Percentiles rank a stretch among this genome's conserved stretches.
Evolutionary conservation across 192 early-diverging fungal genomes (phyloP).

Genomic region (Coemansia umbellata): DNA sequence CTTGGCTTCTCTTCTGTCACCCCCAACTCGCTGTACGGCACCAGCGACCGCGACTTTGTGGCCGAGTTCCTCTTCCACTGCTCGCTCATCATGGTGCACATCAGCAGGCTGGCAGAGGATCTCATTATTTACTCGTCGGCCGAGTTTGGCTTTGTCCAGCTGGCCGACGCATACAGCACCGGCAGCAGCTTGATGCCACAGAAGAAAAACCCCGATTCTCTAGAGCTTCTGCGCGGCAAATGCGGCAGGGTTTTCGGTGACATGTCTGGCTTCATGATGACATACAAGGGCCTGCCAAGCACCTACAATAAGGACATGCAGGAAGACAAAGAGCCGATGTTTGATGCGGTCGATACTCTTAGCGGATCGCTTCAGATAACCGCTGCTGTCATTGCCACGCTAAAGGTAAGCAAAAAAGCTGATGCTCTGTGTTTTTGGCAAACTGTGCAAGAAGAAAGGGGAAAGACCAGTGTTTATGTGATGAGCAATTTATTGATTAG

Average conservation of each 20-base stretch:
- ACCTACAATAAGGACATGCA: conserved; percentile 99
- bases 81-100: conserved; percentile 88
- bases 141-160: conserved; percentile 91
- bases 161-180: conserved; percentile 98
- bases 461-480: too few relatives aligned
- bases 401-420: conserved; percentile 62
- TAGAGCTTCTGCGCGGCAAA: conserved; percentile 96
- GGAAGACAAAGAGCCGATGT: conserved; percentile 99
- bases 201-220: conserved; percentile 98
- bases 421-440: too few relatives aligned
- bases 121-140: conserved; percentile 90
- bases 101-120: conserved; percentile 89
- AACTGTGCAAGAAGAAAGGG: neutral
- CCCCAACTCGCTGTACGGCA: conserved; percentile 88
- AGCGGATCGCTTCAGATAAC: conserved; percentile 90
- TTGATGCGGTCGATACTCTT: conserved; percentile 89
- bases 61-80: conserved; percentile 96
- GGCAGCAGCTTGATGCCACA: conserved; percentile 98
- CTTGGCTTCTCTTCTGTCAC: conserved; percentile 82
- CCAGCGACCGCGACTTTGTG: conserved; percentile 94
- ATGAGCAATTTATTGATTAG: conserved; percentile 46
- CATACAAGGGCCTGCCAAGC: conserved; percentile 92
- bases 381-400: conserved; percentile 85
- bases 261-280: conserved; percentile 97
- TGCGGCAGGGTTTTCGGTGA: conserved; percentile 94